Base-by-base conservation (phyloP, 2,329 filamentous ascomycete genomes). In the Helotiales sp. region DNA sequence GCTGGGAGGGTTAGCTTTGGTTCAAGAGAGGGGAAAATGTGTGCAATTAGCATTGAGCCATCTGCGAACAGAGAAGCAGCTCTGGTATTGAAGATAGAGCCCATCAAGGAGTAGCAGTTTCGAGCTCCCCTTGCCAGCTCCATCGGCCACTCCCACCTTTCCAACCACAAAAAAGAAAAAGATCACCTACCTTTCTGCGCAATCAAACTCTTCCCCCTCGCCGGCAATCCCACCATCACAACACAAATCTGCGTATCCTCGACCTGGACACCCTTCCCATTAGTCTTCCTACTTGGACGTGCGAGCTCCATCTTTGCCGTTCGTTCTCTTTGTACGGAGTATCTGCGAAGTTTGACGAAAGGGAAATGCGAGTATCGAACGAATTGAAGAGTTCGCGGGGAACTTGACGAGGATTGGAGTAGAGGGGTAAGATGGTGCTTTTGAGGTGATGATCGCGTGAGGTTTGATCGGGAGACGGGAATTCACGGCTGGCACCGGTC, bases 181-280 rank as follows among this genome's bases (percentile, higher is more conserved):
- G n/a, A n/a, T 5, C 17, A 59, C 69, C n/a, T 73, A 96, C 94
- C 93, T 87, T 97, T 97, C 77, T 97, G 93, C 73, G 96, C 95
- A 78, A 99, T 98, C 80, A 97, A 89, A 83, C 93, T 97, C 86
- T 99, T 99, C 77, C 96, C 96, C 74, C 96, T 87, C 69, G 96
- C 96, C 64, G 96, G 96, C 78, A 99, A 85, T 73, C 96, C 96
- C 68, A 99, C 96, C 96, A 99, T 98, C 75, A 99, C 93, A 71
- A 99, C 94, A 80, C 95, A 98, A 83, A 99, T 96, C 80, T 92
- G 93, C 69, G 93, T 95, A 80, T 97, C 93, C 84, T 98, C 95
- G 75, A 92, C 92, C 92, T 97, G 91, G 72, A 94, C 86, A 76
- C 90, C 91, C 75, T 87, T 82, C 73, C 91, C 89, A 79, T 89